A percentile compares a stretch with the other conserved stretches of the same genome.
phyloP scores from a whole-genome alignment of 2,329 filamentous ascomycete species.

The Sporothrix variecibatus region DNA sequence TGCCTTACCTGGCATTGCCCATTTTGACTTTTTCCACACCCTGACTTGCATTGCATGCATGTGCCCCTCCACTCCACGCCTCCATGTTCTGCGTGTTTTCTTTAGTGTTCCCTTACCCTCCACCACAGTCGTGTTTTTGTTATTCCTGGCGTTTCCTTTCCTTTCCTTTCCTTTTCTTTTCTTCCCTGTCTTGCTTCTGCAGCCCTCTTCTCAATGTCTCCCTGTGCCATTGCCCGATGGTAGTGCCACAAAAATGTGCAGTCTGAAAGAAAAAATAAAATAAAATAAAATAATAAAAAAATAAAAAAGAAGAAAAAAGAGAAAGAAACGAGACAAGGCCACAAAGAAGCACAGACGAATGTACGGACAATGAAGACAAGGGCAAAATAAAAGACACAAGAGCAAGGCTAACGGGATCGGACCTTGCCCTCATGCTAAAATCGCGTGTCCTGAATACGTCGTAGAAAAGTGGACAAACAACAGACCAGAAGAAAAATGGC shows the following conservation, averaged over 20 bases:
- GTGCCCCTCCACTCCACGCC: background rate
- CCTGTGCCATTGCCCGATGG: background rate
- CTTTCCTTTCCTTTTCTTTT: background rate
- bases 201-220: background rate
- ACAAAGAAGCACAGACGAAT: background rate
- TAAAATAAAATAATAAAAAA: no score
- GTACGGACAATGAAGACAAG: background rate
- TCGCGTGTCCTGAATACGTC: slow-evolving; percentile 1
- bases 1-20: background rate
- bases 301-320: no score
- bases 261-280: background rate
- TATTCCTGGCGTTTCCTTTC: background rate
- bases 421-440: slow-evolving; percentile 12
- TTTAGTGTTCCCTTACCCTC: background rate
- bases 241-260: background rate
- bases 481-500: background rate
- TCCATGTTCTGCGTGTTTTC: background rate
- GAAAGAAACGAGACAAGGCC: no score
- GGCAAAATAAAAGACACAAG: background rate
- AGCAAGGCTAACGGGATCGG: slow-evolving; percentile 9
- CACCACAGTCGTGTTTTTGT: background rate
- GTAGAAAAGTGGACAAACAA: background rate
- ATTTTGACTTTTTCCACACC: slow-evolving; percentile 4
- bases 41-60: background rate
- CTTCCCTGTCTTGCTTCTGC: background rate